Conservation (phyloP, 345 rosid species). For the Pistacia integerrima region DNA sequence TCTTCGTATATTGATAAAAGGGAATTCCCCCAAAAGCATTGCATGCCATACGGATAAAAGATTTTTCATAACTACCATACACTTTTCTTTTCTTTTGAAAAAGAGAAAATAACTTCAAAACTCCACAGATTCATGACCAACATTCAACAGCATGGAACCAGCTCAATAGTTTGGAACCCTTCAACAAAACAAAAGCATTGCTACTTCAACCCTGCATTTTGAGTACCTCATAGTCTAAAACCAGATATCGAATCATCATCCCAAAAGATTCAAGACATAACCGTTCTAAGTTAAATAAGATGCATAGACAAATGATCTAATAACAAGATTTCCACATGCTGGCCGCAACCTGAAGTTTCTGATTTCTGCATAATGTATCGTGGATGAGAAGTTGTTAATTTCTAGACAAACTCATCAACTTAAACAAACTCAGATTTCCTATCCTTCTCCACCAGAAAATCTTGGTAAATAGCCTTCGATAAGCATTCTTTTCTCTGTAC, state of each 20-base stretch:
- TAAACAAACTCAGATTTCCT: slow-evolving; percentile 8
- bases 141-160: not conserved
- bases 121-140: slow-evolving; percentile 5
- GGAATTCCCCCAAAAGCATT: slow-evolving; percentile 5
- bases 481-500: slow-evolving; percentile 1
- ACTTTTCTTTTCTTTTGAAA: too few species aligned
- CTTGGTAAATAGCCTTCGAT: slow-evolving; percentile 6
- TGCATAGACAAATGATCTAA: not conserved
- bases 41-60: not conserved
- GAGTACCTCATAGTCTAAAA: not conserved
- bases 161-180: slow-evolving; percentile 5
- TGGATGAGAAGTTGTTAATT: not conserved
- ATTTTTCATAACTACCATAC: slow-evolving; percentile 7
- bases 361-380: slow-evolving; percentile 7
- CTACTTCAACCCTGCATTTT: not conserved
- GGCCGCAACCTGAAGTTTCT: slow-evolving; percentile 1
- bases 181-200: not conserved
- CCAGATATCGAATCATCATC: not conserved
- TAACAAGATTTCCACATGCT: not conserved
- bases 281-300: slow-evolving; percentile 12
- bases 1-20: not conserved
- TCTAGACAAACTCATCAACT: slow-evolving; percentile 5
- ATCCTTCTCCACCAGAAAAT: slow-evolving; percentile 13
- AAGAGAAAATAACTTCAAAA: too few species aligned
- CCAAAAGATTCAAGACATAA: slow-evolving; percentile 11